phyloP scores from a whole-genome alignment of 306 rosid species.

The Dalbergia cultrata region DNA sequence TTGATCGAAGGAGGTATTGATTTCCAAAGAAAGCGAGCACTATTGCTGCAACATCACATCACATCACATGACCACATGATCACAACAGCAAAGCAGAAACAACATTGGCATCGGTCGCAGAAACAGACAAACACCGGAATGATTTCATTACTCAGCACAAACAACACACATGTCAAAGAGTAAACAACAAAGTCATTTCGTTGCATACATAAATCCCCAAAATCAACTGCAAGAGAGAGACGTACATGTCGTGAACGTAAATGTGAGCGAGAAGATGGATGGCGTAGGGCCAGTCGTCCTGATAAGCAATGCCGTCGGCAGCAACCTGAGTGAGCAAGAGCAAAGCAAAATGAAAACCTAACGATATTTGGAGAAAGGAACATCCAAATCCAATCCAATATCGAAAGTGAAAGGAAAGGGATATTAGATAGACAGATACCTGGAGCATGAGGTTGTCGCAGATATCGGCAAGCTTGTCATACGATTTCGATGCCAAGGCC shows the following conservation, averaged over 20 bases:
- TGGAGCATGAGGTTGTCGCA: conserved; percentile 81
- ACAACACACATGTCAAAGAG: no score
- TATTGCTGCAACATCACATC: conserved; percentile 87
- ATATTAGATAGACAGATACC: conserved; percentile 28
- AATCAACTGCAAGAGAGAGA: no score
- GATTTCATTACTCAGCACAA: neutral
- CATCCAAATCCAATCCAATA: neutral
- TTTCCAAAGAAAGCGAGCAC: conserved; percentile 95
- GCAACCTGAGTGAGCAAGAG: conserved; percentile 61
- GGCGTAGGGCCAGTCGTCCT: conserved; percentile 84
- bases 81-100: neutral
- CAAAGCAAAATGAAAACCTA: neutral
- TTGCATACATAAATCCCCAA: no score
- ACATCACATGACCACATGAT: no score
- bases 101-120: neutral
- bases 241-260: conserved; percentile 76
- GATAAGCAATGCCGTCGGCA: conserved; percentile 74
- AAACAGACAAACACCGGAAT: neutral
- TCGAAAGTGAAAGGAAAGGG: neutral
- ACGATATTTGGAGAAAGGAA: neutral
- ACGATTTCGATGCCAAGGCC: conserved; percentile 69
- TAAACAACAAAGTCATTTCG: no score
- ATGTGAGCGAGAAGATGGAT: conserved; percentile 79
- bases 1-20: conserved; percentile 71
- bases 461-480: conserved; percentile 67